Evolutionary conservation across 352 stramenopile species (phyloP), one percentile per base, ranked within the genome.

Genomic region (Globisporangium nunn): DNA sequence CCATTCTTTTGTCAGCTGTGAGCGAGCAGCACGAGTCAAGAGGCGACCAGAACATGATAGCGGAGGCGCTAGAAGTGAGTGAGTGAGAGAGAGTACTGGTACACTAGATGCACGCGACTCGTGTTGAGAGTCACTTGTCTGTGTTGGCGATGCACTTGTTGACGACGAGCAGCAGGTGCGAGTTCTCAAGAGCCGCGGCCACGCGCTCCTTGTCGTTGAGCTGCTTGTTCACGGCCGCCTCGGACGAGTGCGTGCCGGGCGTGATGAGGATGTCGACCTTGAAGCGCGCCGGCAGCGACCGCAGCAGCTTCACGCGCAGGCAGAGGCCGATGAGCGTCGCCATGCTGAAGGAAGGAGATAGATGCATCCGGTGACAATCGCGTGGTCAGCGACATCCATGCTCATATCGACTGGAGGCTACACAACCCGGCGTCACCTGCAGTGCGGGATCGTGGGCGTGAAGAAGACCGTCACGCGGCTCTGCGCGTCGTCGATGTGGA

Each of bases 151-250:
- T 98, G 67, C 95, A 98, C 67, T 96, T 95, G 81, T 99, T 98
- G 40, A 99, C 96, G 45, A 98, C 95, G 44, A 88, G 85, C 8
- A 98, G 74, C 59, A 99, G 73, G 70, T 98, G 94, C 30, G 91
- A 78, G 66, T 99, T 99, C 71, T 99, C 96, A 28, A 99, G 78
- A 23, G 96, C 96, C 15, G 96, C 96, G 1, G 88, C 88, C 10
- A 99, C 93, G 58, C 96, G 81, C 66, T 99, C 96, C 67, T 99
- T 98, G 70, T 98, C 95, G 57, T 96, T 95, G 29, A 99, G 80
- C 72, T 99, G 96, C 67, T 98, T 98, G 85, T 98, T 98, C 52
- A 99, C 88, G 31, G 91, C 91, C 28, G 92, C 84, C 78, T 98
- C 95, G 54, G 87, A 97, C 28, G 87, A 84, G 78, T 99, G 96